Evolutionary conservation across 2,329 filamentous ascomycete species (phyloP), one percentile per base, ranked within the genome.

Genomic region (Ascochyta rabiei): DNA sequence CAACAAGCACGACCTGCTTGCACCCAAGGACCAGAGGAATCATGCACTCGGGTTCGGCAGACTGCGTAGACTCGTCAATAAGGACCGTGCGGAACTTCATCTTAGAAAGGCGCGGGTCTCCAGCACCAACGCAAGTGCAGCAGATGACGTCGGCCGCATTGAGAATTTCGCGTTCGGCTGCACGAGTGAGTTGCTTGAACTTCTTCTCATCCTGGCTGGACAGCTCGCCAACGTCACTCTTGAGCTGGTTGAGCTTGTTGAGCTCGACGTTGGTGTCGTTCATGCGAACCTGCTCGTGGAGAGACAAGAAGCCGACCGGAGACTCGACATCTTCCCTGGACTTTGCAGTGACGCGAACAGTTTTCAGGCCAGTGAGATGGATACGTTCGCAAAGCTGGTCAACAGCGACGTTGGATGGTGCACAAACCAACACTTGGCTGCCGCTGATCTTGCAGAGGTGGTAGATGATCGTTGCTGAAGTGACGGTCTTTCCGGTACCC

Each of bases 321-420:
- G 93, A 97, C 75, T 99, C 95, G 9, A 99, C 95, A 80, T 99
- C 95, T 75, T 99, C 95, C 57, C 95, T 89, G 45, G 95, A 99
- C 77, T 99, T 99, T 57, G 95, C 95, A n/a, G 95, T 99, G 55
- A 99, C 86, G 70, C 95, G 93, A 38, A 98, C 95, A 48, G 96
- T 95, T 80, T 99, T 99, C 61, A 99, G 83, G 2, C 93, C 93
- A 30, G 95, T 99, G 53, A 88, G 86, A 76, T 98, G 93, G 59
- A 99, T 93, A 41, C 96, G 91, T 77, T 99, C 95, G 73, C 95
- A 99, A 26, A 99, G 87, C 77, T 99, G 95, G 71, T 99, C 95
- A 24, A 99, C 95, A 8, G 95, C 95, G 59, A 99, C 95, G 81
- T 99, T 99, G 44, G 95, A 99, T 0, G 95, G 95, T 15, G 95